Conservation (phyloP, 2,329 filamentous ascomycete species). For the Talaromyces pinophilus region DNA sequence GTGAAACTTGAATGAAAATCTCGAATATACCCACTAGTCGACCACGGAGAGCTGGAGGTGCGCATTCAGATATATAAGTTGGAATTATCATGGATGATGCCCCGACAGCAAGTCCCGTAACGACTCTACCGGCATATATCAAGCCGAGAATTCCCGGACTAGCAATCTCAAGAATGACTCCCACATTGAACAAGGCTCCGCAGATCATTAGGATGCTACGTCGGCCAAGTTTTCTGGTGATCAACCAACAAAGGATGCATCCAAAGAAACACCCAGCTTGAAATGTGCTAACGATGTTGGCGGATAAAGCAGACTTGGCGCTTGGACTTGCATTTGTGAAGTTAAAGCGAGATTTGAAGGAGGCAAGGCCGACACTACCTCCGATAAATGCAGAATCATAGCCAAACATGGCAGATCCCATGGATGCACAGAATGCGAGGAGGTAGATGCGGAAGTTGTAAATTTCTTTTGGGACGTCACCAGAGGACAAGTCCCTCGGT, state of each 20-base stretch:
- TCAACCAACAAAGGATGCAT: conserved; percentile 34
- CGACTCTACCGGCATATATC: conserved; percentile 65
- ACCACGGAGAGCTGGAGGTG: conserved; percentile 61
- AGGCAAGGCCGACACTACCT: conserved; percentile 7
- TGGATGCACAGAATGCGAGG: conserved; percentile 28
- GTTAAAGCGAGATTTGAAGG: conserved; percentile 12
- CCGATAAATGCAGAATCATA: conserved; percentile 22
- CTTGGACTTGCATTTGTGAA: not conserved
- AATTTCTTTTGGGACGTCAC: conserved; percentile 8
- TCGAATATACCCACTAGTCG: conserved; percentile 63
- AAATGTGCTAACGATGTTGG: conserved; percentile 63
- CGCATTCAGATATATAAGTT: conserved; percentile 62
- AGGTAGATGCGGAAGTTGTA: conserved; percentile 17
- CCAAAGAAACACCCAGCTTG: conserved; percentile 65
- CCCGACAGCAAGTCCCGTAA: conserved; percentile 55
- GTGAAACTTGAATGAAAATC: conserved; percentile 54
- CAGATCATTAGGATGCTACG: conserved; percentile 57
- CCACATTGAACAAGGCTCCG: conserved; percentile 60
- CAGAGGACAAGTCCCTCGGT: conserved; percentile 7
- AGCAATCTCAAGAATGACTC: conserved; percentile 62
- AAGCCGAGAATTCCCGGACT: conserved; percentile 61
- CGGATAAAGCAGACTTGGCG: conserved; percentile 16
- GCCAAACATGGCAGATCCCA: conserved; percentile 20
- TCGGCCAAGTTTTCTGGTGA: conserved; percentile 57
- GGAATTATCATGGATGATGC: conserved; percentile 60